Evolutionary conservation across 2,329 filamentous ascomycete species (phyloP), one percentile per base, ranked within the genome.

Genomic region (Cephalotrichum gorgonifer): DNA sequence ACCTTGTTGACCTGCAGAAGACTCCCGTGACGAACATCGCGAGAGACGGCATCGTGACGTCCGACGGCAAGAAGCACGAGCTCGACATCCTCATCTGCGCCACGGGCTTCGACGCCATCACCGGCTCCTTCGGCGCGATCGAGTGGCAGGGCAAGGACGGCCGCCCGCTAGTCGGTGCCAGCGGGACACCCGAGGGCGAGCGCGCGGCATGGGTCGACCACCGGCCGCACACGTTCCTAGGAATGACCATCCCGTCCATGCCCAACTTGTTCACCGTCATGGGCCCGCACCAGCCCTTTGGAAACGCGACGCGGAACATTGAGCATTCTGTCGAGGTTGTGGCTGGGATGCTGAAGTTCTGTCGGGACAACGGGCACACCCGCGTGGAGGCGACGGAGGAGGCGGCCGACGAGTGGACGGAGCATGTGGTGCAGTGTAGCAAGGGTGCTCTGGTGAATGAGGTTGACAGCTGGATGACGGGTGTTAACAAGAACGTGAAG

Each of bases 21-120:
- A 72, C 71, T 0, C 71, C 62, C 0, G 85, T 85, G 57, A 66
- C 68, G 17, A 67, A 71, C 1, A 79, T 87, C 53, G 83, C 78
- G 0, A 64, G 67, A 31, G 77, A 68, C 0, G 79, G 79, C 0
- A 81, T 86, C 43, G 70, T 78, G 54, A 83, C 78, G 0, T 63
- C 60, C 0, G 63, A 61, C 0, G 80, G 85, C 54, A 80, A 80
- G 2, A 58, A 58, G 0, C 66, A 75, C 3, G 69, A 77, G 15
- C 78, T 83, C 0, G 82, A 85, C 52, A 76, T 78, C 15, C 67
- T 86, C 5, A 78, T 87, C 55, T 86, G 81, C 56, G 78, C 81
- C 2, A 88, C 84, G 0, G 84, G 0, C 86, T 86, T 53, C 68
- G 78, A 1, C 76, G 87, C 54, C 66, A 69, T 25, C 74, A 77